Percentiles rank a stretch among this genome's conserved stretches.
phyloP scores from a whole-genome alignment of 192 early-diverging fungal species.

The Obelidium mucronatum region DNA sequence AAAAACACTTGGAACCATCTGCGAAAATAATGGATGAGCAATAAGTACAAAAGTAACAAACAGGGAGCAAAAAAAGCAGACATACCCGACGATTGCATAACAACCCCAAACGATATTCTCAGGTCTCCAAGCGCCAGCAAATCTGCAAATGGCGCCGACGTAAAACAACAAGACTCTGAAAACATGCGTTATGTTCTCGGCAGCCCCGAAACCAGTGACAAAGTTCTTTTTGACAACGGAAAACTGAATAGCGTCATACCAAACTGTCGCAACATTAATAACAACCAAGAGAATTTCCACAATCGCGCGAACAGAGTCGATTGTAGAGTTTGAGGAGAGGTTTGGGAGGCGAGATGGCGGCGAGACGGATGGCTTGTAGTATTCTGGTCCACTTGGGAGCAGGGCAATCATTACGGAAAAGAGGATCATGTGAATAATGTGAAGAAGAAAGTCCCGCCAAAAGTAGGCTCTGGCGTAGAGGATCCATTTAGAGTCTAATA shows the following conservation, averaged over 20 bases:
- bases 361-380: neutral
- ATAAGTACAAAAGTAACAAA: neutral
- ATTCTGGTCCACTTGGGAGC: slow-evolving; percentile 4
- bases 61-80: neutral
- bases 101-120: slow-evolving; percentile 28
- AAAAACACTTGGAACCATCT: slow-evolving; percentile 18
- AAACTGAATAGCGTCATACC: neutral
- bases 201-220: neutral
- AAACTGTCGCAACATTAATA: neutral
- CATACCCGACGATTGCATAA: slow-evolving; percentile 1
- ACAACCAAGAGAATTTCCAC: neutral
- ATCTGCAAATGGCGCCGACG: neutral
- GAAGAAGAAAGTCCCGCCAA: neutral
- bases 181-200: neutral
- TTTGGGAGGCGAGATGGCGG: neutral
- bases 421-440: slow-evolving; percentile 18
- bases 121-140: neutral
- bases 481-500: slow-evolving; percentile 25
- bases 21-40: neutral
- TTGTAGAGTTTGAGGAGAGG: neutral
- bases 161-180: neutral
- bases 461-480: slow-evolving; percentile 6
- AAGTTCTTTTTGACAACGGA: neutral
- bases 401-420: slow-evolving; percentile 5
- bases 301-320: neutral